Evolutionary conservation across 768 basidiomycete species (phyloP), one percentile per base, ranked within the genome.

Genomic region (Dioszegia aurantiaca): DNA sequence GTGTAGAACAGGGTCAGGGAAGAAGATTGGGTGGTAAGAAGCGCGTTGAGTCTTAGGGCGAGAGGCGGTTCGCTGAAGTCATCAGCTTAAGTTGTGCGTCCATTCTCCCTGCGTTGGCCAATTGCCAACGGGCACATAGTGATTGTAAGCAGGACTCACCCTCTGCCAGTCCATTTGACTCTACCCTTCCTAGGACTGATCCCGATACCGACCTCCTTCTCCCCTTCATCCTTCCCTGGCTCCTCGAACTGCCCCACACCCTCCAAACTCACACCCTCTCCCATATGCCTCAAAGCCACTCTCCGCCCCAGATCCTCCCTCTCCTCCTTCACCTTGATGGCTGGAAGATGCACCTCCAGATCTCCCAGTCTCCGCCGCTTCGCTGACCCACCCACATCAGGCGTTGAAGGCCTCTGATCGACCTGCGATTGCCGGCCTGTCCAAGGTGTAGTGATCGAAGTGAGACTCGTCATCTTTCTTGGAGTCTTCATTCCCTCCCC

Each of bases 1-100:
- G 61, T 66, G 56, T 73, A 73, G 55, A 70, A 73, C 2, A 73
- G 59, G 4, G 59, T 56, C 0, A 68, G 45, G n/a, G 71, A 68
- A 0, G 68, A 61, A 11, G 56, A 42, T 42, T 60, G 53, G 16
- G 64, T 59, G 0, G 58, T 52, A 11, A 73, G 57, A 0, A 68
- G 51, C 27, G 56, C 48, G n/a, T 64, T 43, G 12, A 73, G 64
- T 11, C 61, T 63, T 4, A 60, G 24, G 8, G 70, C 65, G 1
- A 59, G 61, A 6, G 66, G 61, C 28, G 51, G 40, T 36, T 61
- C 44, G 4, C 69, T 73, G 33, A 5, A 16, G 41, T 21, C n/a
- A 33, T 44, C 49, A 41, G 47, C 47, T 17, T 46, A n/a, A n/a
- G n/a, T n/a, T n/a, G n/a, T n/a, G n/a, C n/a, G n/a, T n/a, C n/a